Base-by-base conservation (phyloP, 257 asterid genomes). In the Gentiana dahurica region DNA sequence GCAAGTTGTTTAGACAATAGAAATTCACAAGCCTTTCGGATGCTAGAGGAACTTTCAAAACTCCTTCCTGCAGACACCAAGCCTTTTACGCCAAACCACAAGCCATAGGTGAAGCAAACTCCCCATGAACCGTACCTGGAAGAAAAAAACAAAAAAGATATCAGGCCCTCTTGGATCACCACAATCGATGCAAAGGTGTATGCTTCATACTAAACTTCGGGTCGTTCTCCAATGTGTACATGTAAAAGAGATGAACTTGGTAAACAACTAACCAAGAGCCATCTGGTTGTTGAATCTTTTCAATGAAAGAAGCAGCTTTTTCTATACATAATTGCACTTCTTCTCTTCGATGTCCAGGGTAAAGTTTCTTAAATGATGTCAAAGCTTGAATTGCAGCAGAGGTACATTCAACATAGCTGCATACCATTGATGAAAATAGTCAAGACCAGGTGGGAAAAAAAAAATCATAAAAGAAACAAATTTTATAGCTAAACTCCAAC, bases 111-210 rank as follows among this genome's bases (percentile, higher is more conserved):
- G 75, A 74, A 86, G 80, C 95, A 86, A 36, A 82, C 64, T 67
- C 89, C 95, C 95, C 89, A 82, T 10, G 85, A 82, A 48, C 89
- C 95, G 66, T 82, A 85, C 89, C 89, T 83, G 15, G 36, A 36
- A 35, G 34, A 4, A 33, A 35, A 2, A 6, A n/a, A 10, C 12
- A 41, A 7, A 8, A 8, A 15, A 36, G 32, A 59, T 34, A 49
- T 6, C 7, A 24, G 41, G 34, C n/a, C 7, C 37, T 8, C 24
- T 12, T 49, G n/a, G 13, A 15, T 11, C 7, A 10, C 7, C 13
- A 49, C 11, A 12, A 13, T 24, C 2, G 2, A 51, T 51, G 8
- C 55, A 7, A 51, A 51, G 12, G 2, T 32, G 5, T 1, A 32
- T 34, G 8, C 32, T 51, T n/a, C 38, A 32, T 12, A 51, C 12